These are phyloP conservation scores for Boletus patriciae DNA, from an alignment of 768 basidiomycete genomes.

Conservation along the genomic window DNA sequence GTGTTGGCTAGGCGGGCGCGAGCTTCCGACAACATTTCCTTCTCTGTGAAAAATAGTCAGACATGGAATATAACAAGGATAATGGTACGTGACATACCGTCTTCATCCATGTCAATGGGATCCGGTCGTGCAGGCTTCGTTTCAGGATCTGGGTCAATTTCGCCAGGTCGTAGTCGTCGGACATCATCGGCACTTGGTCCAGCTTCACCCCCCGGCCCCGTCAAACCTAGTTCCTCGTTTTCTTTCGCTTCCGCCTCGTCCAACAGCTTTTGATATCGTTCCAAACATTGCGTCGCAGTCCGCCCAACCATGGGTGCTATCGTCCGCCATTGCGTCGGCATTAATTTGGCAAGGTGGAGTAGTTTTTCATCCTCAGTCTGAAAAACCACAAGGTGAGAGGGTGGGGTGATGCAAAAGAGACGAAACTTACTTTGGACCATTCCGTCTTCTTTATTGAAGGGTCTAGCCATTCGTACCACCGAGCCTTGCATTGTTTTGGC, in stretches of 20 bases:
- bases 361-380: constrained; percentile 99
- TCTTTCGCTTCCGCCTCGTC: constrained; percentile 98
- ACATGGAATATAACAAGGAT: not conserved
- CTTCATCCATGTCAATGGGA: constrained; percentile 99
- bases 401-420: not conserved
- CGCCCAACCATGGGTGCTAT: constrained; percentile 98
- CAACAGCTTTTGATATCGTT: constrained; percentile 95
- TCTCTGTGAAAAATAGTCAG: constrained; percentile 54
- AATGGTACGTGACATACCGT: constrained; percentile 54
- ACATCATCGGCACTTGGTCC: constrained; percentile 93
- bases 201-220: constrained; percentile 75
- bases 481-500: constrained; percentile 98
- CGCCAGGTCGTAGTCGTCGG: constrained; percentile 84
- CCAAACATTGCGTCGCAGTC: constrained; percentile 96
- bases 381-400: not conserved
- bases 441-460: constrained; percentile 99
- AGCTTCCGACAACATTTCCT: constrained; percentile 99
- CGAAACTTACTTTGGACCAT: constrained; percentile 83
- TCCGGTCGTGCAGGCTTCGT: constrained; percentile 97
- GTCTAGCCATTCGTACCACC: constrained; percentile 99
- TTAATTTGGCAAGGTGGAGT: constrained; percentile 94
- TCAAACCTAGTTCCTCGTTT: constrained; percentile 88
- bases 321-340: constrained; percentile 99
- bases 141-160: constrained; percentile 98
- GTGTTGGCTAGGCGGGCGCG: constrained; percentile 97